These are phyloP conservation scores for Aquilaria agallochum DNA, from an alignment of 441 rosid species.

Conservation along the genomic window DNA sequence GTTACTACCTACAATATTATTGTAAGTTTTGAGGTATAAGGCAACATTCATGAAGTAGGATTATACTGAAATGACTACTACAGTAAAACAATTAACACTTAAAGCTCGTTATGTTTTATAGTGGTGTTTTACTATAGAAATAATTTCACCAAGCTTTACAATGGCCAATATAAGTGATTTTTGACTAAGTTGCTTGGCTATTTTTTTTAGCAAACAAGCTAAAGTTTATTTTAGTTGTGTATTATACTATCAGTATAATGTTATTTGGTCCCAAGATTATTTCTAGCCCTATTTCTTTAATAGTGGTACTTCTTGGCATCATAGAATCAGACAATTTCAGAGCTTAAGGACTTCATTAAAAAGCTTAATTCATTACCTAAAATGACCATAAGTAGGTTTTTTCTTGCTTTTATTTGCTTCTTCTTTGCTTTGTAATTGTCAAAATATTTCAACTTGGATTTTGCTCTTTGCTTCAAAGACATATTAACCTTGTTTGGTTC, in stretches of 20 bases:
- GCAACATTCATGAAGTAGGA: slow-evolving; percentile 98
- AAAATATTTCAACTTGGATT: no score
- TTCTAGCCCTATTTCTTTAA: no score
- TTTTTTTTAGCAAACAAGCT: no score
- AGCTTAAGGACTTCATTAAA: slow-evolving; percentile 89
- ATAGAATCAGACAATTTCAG: slow-evolving; percentile 91
- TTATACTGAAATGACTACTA: slow-evolving; percentile 76
- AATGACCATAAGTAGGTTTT: slow-evolving; percentile 58
- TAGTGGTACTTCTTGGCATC: not conserved
- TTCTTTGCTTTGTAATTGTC: not conserved
- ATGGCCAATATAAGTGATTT: no score
- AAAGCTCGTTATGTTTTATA: slow-evolving; percentile 1
- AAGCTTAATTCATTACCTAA: slow-evolving; percentile 96
- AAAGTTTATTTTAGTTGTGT: no score
- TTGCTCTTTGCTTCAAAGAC: slow-evolving; percentile 60
- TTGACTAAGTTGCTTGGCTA: no score
- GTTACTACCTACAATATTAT: slow-evolving; percentile 51
- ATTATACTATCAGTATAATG: no score
- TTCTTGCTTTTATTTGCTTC: slow-evolving; percentile 16
- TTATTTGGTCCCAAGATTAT: no score
- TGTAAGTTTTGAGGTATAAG: slow-evolving; percentile 92
- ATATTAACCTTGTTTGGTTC: slow-evolving; percentile 60
- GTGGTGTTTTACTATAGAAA: no score
- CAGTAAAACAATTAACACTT: slow-evolving; percentile 47
- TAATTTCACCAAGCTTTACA: no score